A percentile compares a stretch with the other conserved stretches of the same genome.
These are phyloP conservation scores for Raphanus sativus DNA, from an alignment of 345 rosid genomes.

Conservation along the genomic window DNA sequence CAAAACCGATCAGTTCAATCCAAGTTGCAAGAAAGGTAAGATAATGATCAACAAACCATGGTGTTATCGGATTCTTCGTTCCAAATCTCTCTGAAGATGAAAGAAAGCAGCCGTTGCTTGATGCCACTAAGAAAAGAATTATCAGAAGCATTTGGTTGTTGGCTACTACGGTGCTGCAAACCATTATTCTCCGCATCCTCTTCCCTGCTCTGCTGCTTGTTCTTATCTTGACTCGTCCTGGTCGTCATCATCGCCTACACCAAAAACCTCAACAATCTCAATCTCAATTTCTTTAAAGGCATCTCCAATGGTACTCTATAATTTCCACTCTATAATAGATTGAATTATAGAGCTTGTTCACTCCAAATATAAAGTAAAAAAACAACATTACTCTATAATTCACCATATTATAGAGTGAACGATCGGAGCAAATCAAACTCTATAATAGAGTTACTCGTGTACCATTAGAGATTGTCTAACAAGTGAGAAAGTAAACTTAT, in stretches of 20 bases:
- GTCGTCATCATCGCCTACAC: constrained; percentile 47
- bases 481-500: not conserved
- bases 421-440: no score
- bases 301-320: no score
- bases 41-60: constrained; percentile 43
- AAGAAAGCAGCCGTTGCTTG: constrained; percentile 91
- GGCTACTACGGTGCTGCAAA: constrained; percentile 31
- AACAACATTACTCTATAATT: no score
- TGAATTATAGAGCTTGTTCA: no score
- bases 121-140: constrained; percentile 71
- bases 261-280: not conserved
- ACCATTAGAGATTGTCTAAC: no score
- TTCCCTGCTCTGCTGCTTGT: constrained; percentile 46
- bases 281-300: not conserved
- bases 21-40: not conserved
- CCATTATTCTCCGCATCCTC: constrained; percentile 50
- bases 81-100: constrained; percentile 80
- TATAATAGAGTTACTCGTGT: no score
- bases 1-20: constrained; percentile 36
- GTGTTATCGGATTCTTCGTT: constrained; percentile 67
- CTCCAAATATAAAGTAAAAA: no score
- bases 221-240: constrained; percentile 46
- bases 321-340: no score
- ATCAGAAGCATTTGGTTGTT: constrained; percentile 46
- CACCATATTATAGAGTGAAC: no score